A percentile compares a stretch with the other conserved stretches of the same genome.
These are phyloP conservation scores for barley (Hordeum vulgare) DNA, from an alignment of 176 grass and related monocot species.

Conservation along the genomic window MorexV3_pseudomolecules_assembly NC_058523.1:554625267-554625766, in stretches of 20 bases:
- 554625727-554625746: not conserved
- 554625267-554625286: too few species aligned
- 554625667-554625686: not conserved
- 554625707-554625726: not conserved
- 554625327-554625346: too few species aligned
- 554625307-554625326: too few species aligned
- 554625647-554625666: not conserved
- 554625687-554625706: too few species aligned
- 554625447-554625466: not conserved
- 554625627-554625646: not conserved
- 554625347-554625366: too few species aligned
- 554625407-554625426: too few species aligned
- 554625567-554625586: not conserved
- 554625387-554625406: too few species aligned
- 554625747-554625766: rapidly evolving
- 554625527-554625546: not conserved
- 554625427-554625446: too few species aligned
- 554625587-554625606: not conserved
- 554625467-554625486: not conserved
- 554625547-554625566: not conserved
- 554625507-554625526: too few species aligned
- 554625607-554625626: not conserved
- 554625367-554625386: too few species aligned
- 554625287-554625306: too few species aligned
- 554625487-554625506: not conserved